These are phyloP conservation scores for Asterella californica DNA, from an alignment of 225 moss, liverwort and hornwort genomes.

Conservation along the genomic window DNA sequence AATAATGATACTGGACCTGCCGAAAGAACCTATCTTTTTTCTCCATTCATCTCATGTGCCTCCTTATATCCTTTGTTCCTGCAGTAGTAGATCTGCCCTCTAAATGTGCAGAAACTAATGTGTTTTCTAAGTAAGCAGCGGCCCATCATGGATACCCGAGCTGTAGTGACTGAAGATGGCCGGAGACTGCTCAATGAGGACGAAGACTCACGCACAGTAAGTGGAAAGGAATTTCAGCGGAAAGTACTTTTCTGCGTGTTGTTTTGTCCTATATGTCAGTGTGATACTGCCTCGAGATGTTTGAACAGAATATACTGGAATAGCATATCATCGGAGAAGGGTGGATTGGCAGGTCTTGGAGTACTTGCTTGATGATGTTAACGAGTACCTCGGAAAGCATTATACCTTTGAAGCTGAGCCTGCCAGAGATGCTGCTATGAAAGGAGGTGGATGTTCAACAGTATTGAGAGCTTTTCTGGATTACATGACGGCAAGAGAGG, in stretches of 20 bases:
- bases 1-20: too few relatives aligned
- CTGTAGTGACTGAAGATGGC: conserved; percentile 69
- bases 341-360: conserved; percentile 55
- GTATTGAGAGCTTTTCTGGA: conserved; percentile 78
- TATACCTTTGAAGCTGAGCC: conserved; percentile 30
- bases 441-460: conserved; percentile 50
- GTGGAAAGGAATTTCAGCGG: not conserved
- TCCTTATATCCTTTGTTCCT: too few relatives aligned
- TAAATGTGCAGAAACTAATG: too few relatives aligned
- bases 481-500: conserved; percentile 71
- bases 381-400: conserved; percentile 69
- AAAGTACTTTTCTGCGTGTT: not conserved
- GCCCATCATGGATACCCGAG: conserved; percentile 67
- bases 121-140: conserved; percentile 40
- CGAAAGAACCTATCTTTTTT: too few relatives aligned
- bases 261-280: not conserved
- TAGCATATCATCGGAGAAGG: not conserved
- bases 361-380: conserved; percentile 80
- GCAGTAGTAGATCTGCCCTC: too few relatives aligned
- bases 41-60: too few relatives aligned
- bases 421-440: conserved; percentile 29
- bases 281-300: not conserved
- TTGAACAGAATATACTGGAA: not conserved
- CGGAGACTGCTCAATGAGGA: conserved; percentile 90
- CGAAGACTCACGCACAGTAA: conserved; percentile 81